Conservation (phyloP, 768 basidiomycete species). For the Bullera alba region DNA sequence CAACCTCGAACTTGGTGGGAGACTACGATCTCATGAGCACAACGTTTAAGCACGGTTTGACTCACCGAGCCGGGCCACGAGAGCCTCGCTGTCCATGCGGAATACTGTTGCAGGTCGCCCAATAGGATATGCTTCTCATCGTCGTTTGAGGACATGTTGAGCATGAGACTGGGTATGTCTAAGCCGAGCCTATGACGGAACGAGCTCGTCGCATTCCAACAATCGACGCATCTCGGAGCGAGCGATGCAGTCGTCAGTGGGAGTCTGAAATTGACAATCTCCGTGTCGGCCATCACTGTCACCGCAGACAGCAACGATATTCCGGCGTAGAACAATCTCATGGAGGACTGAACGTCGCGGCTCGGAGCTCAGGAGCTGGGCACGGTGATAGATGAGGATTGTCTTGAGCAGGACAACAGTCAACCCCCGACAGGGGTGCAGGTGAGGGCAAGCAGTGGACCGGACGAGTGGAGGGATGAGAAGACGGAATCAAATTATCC, state of each 20-base stretch:
- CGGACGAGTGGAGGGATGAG: too few species aligned
- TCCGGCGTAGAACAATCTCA: neutral
- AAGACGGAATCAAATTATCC: too few species aligned
- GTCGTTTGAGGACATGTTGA: neutral
- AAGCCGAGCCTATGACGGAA: too few species aligned
- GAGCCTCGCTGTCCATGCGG: conserved; percentile 23
- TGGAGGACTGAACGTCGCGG: too few species aligned
- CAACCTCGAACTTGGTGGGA: conserved; percentile 4
- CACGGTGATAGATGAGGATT: too few species aligned
- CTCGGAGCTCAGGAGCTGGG: too few species aligned
- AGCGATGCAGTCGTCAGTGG: conserved; percentile 6
- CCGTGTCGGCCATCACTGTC: conserved; percentile 18
- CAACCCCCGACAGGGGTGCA: too few species aligned
- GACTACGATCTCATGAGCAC: neutral
- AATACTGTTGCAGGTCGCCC: conserved; percentile 4
- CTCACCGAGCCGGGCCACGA: conserved; percentile 36
- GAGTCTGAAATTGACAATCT: conserved; percentile 27
- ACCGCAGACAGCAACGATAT: neutral
- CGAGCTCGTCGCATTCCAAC: too few species aligned
- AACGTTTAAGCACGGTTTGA: conserved; percentile 1
- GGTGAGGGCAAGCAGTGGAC: too few species aligned
- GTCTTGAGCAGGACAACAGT: too few species aligned
- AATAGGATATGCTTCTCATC: neutral
- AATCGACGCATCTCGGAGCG: neutral
- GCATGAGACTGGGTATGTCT: conserved; percentile 7